Evolutionary conservation across 805 yeast genomes (phyloP), one percentile per base, ranked within the genome.

Genomic region (Candida orba): DNA sequence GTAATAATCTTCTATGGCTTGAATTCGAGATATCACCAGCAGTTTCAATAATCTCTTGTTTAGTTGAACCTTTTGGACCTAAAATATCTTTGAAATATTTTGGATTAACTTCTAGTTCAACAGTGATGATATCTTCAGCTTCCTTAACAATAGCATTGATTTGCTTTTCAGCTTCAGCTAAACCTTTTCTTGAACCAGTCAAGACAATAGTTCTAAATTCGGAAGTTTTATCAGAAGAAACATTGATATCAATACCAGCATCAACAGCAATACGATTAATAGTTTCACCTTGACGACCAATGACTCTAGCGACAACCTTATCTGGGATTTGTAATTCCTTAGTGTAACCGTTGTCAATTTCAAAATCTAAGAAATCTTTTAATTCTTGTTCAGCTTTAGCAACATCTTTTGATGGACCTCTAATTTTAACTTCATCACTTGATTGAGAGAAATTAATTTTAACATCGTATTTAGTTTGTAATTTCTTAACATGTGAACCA

Each of bases 321-420:
- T 72, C 61, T 33, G 96, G 95, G 41, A 93, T 81, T 38, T 67
- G 60, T 34, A 91, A 61, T n/a, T 68, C 66, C 51, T 78, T 71
- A 45, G 75, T 73, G 66, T 78, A 77, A 15, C 95, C 91, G 59
- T 89, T 87, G 54, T 86, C 95, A 57, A 76, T 81, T 64, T 90
- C 98, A 63, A 83, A 93, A 52, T 84, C 82, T 52, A 86, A 71
- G 49, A 95, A 73, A 44, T 89, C 96, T 53, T 75, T 73, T 58
- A 95, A 68, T 68, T 90, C 97, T 49, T 81, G 90, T 60, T 78
- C 79, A 30, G 95, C 95, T 60, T 81, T 80, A 30, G 78, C 72
- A 30, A 85, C 98, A 53, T 91, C 93, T 64, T 81, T 83, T 23
- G 97, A 85, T 40, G 97, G 95, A 43, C 97, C 97, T 57, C 81